A percentile compares a stretch with the other conserved stretches of the same genome.
These are phyloP conservation scores for Gaillardinia entomophila DNA, from an alignment of 805 yeast species.

Conservation along the genomic window DNA sequence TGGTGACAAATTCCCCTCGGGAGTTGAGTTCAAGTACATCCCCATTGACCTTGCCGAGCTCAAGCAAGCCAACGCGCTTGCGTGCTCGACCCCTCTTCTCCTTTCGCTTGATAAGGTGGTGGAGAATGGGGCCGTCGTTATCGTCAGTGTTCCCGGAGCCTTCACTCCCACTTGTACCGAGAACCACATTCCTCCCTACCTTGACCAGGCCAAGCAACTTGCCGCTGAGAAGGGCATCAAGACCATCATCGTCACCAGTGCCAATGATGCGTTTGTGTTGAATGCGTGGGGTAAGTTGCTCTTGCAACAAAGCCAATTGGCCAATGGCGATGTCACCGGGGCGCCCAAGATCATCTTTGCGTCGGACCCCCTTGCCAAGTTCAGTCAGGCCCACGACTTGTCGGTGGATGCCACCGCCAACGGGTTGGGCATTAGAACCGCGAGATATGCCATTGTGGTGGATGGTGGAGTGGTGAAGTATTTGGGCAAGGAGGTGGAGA, in stretches of 20 bases:
- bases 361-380: conserved; percentile 32
- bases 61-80: conserved; percentile 19
- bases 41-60: conserved; percentile 27
- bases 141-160: conserved; percentile 40
- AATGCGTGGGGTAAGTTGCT: conserved; percentile 42
- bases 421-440: conserved; percentile 35
- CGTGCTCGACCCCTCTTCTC: conserved; percentile 29
- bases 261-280: conserved; percentile 38
- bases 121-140: conserved; percentile 18
- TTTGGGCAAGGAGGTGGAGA: conserved; percentile 27
- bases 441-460: conserved; percentile 34
- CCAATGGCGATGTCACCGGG: conserved; percentile 3
- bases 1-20: conserved; percentile 31
- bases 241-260: conserved; percentile 30
- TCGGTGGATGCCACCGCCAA: conserved; percentile 29
- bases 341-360: conserved; percentile 31
- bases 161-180: conserved; percentile 43
- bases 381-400: conserved; percentile 22
- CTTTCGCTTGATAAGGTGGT: conserved; percentile 29
- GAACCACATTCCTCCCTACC: conserved; percentile 36
- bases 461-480: conserved; percentile 24
- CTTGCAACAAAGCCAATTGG: conserved; percentile 16
- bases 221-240: conserved; percentile 22
- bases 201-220: conserved; percentile 23
- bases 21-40: conserved; percentile 28